Conservation (phyloP, 2,329 filamentous ascomycete species). For the Trichothecium roseum region DNA sequence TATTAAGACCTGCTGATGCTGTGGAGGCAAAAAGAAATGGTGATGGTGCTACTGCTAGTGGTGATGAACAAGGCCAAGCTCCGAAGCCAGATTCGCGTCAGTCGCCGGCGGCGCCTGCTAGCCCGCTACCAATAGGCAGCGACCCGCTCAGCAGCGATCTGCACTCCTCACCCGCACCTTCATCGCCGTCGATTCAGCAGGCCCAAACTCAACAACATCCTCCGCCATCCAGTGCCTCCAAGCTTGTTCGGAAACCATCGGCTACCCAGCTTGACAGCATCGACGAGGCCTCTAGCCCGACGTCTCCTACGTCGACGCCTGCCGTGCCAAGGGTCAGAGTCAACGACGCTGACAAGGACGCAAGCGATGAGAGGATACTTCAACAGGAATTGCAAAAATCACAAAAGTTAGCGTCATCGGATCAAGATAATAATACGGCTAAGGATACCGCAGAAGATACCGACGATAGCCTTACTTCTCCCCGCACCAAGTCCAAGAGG, state of each 20-base stretch:
- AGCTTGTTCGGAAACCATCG: not conserved
- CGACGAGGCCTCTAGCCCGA: constrained; percentile 5
- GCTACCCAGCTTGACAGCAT: constrained; percentile 7
- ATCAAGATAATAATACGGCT: constrained; percentile 2
- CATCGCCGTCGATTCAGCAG: no score
- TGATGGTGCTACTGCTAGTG: no score
- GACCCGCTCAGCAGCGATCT: no score
- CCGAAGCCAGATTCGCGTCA: no score
- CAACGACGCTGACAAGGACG: constrained; percentile 3
- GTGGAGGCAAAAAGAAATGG: no score
- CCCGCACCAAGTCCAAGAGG: not conserved
- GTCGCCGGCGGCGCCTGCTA: no score
- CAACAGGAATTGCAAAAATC: constrained; percentile 7
- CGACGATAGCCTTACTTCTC: not conserved
- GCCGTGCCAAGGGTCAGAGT: not conserved
- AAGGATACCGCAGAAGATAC: not conserved
- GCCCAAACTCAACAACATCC: no score
- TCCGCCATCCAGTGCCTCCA: no score
- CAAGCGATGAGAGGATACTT: constrained; percentile 5
- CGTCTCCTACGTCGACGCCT: not conserved
- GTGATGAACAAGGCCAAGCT: no score
- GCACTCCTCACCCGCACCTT: no score
- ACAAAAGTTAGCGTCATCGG: constrained; percentile 6
- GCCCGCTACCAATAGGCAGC: no score
- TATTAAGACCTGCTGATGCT: no score